Conservation (phyloP, 2,329 filamentous ascomycete species). For the Fusarium falciforme region DNA sequence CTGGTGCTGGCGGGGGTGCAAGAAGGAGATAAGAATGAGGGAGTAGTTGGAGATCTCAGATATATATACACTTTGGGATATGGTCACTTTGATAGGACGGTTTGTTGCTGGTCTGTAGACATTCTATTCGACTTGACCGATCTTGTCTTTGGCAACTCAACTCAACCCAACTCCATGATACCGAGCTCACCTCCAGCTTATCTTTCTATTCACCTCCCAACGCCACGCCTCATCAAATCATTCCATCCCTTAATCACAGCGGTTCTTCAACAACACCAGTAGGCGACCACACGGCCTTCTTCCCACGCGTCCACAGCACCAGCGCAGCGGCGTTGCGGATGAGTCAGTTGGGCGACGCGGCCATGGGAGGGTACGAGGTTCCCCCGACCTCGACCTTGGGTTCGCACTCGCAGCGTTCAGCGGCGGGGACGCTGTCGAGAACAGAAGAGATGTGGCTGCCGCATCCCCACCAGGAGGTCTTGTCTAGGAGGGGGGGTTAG, state of each 20-base stretch:
- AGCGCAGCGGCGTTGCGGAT: slow-evolving; percentile 41
- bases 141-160: neutral
- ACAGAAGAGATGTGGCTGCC: slow-evolving; percentile 70
- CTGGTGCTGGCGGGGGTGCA: slow-evolving; percentile 52
- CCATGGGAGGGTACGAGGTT: slow-evolving; percentile 74
- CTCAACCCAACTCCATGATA: neutral
- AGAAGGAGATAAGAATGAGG: slow-evolving; percentile 45
- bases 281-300: slow-evolving; percentile 45
- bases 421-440: slow-evolving; percentile 68
- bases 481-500: slow-evolving; percentile 25
- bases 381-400: slow-evolving; percentile 72
- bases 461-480: slow-evolving; percentile 71
- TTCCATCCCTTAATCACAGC: slow-evolving; percentile 12
- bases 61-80: neutral
- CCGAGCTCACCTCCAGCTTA: neutral
- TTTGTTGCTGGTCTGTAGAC: neutral
- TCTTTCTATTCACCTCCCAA: slow-evolving; percentile 3
- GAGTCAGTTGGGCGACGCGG: slow-evolving; percentile 56
- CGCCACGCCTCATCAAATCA: neutral
- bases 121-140: neutral
- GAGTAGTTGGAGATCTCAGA: neutral
- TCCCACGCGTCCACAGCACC: slow-evolving; percentile 46
- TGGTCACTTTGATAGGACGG: neutral
- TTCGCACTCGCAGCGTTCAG: slow-evolving; percentile 73
- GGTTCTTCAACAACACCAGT: slow-evolving; percentile 47